Evolutionary conservation across 2,329 filamentous ascomycete genomes (phyloP).

Genomic region (Xylariomycetidae sp.): DNA sequence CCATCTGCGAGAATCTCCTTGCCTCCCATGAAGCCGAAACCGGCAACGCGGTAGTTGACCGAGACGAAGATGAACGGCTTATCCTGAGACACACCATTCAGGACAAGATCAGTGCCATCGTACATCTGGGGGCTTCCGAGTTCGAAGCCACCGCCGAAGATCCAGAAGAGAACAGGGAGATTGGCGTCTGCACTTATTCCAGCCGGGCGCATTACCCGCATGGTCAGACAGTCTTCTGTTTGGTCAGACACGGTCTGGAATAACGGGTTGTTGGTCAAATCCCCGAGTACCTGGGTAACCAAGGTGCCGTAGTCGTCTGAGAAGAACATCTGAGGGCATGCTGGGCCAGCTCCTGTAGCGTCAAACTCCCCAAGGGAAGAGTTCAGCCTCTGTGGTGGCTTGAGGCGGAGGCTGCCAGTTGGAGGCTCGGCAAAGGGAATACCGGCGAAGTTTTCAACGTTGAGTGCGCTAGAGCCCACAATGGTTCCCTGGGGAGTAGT

Average conservation of each 20-base stretch:
- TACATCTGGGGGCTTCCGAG: constrained; percentile 40
- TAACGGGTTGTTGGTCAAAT: constrained; percentile 48
- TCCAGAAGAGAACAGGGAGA: constrained; percentile 65
- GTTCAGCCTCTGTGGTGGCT: constrained; percentile 58
- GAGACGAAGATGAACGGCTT: constrained; percentile 69
- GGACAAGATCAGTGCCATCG: constrained; percentile 42
- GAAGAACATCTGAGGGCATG: constrained; percentile 62
- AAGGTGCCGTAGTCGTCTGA: constrained; percentile 35
- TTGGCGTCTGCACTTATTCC: constrained; percentile 49
- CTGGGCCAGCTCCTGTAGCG: constrained; percentile 49
- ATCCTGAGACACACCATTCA: constrained; percentile 36
- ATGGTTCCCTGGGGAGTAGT: constrained; percentile 22
- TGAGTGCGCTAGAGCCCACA: constrained; percentile 18
- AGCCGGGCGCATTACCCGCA: constrained; percentile 54
- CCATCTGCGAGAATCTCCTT: constrained; percentile 62
- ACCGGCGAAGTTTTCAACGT: constrained; percentile 63
- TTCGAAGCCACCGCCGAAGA: constrained; percentile 63
- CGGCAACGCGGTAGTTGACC: constrained; percentile 71
- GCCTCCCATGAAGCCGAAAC: constrained; percentile 68
- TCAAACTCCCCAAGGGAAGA: constrained; percentile 51
- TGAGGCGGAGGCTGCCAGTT: constrained; percentile 58
- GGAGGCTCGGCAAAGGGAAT: constrained; percentile 73
- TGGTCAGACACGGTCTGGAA: constrained; percentile 49
- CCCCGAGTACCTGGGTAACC: constrained; percentile 36
- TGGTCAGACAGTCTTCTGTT: constrained; percentile 58